A percentile compares a stretch with the other conserved stretches of the same genome.
Conservation (phyloP, 768 basidiomycete genomes). For the Tylopilus intermedius region DNA sequence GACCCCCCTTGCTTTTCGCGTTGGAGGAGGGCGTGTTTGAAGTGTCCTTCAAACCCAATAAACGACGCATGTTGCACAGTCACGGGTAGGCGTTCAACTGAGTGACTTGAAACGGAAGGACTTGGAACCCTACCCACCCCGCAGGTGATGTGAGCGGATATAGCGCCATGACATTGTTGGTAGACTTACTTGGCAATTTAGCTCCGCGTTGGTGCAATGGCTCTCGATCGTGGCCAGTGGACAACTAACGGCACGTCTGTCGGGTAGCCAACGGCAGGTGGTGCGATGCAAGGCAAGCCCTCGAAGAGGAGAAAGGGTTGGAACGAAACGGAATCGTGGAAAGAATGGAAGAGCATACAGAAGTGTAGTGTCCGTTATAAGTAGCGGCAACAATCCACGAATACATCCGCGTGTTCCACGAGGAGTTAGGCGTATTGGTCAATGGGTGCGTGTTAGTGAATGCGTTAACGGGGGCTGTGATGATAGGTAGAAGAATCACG, state of each 20-base stretch:
- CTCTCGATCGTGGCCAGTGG: slow-evolving; percentile 5
- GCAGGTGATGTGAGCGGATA: slow-evolving; percentile 15
- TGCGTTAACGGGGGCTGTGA: slow-evolving; percentile 5
- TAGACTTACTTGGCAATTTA: slow-evolving; percentile 13
- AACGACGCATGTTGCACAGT: slow-evolving; percentile 26
- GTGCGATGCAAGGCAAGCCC: background rate
- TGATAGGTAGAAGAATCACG: slow-evolving; percentile 1
- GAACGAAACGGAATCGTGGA: slow-evolving; percentile 8
- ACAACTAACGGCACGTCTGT: slow-evolving; percentile 1
- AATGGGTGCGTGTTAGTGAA: slow-evolving; percentile 8
- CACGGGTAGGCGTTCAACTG: slow-evolving; percentile 12
- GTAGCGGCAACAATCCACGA: slow-evolving; percentile 10
- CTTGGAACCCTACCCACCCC: slow-evolving; percentile 12
- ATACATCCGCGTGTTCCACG: slow-evolving; percentile 12
- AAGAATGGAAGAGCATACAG: slow-evolving; percentile 9
- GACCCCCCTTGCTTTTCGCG: slow-evolving; percentile 26
- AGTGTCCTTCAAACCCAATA: slow-evolving; percentile 27
- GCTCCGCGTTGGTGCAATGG: background rate
- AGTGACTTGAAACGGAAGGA: slow-evolving; percentile 9
- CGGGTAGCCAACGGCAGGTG: background rate
- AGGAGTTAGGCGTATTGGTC: slow-evolving; percentile 12
- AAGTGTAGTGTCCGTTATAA: slow-evolving; percentile 19
- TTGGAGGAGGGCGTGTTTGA: slow-evolving; percentile 5
- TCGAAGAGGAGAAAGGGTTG: background rate
- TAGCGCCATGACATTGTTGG: background rate